These are phyloP conservation scores for Vishniacozyma victoriae DNA, from an alignment of 768 basidiomycete species.

Conservation along the genomic window DNA sequence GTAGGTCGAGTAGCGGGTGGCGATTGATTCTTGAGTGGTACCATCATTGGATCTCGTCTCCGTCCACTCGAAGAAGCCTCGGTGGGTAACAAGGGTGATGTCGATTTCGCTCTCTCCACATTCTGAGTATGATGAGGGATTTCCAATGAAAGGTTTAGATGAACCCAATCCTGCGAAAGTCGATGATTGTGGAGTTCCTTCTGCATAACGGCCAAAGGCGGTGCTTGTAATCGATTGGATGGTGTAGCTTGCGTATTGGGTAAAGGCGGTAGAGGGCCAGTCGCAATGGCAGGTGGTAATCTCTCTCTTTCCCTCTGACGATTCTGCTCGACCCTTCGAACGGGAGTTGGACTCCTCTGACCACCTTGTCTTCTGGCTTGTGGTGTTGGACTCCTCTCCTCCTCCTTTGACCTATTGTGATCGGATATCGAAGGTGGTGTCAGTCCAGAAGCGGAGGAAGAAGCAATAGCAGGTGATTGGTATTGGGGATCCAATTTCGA, in stretches of 20 bases:
- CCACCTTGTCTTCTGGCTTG: too few relatives aligned
- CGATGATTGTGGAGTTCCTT: slow-evolving; percentile 18
- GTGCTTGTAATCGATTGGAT: background rate
- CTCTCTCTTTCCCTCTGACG: slow-evolving; percentile 6
- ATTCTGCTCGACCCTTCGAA: slow-evolving; percentile 2
- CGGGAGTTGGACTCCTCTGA: slow-evolving; percentile 3
- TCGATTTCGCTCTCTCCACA: background rate
- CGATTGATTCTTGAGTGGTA: slow-evolving; percentile 25
- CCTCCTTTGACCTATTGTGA: background rate
- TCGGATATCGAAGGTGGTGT: background rate
- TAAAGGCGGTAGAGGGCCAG: slow-evolving; percentile 14
- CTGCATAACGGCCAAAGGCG: slow-evolving; percentile 7
- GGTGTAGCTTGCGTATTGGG: slow-evolving; percentile 5
- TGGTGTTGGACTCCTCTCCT: background rate
- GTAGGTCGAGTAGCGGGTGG: slow-evolving; percentile 19
- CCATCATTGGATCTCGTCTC: slow-evolving; percentile 14
- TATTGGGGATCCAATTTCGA: slow-evolving; percentile 12
- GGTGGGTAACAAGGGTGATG: slow-evolving; percentile 3
- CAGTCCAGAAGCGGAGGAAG: background rate
- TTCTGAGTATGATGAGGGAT: background rate
- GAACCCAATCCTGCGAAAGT: slow-evolving; percentile 37
- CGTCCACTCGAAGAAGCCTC: background rate
- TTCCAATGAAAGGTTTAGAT: slow-evolving; percentile 12
- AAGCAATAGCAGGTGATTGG: background rate
- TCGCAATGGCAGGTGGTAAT: slow-evolving; percentile 10